phyloP scores from a whole-genome alignment of 2,329 filamentous ascomycete genomes.

The Fusarium euwallaceae region DNA sequence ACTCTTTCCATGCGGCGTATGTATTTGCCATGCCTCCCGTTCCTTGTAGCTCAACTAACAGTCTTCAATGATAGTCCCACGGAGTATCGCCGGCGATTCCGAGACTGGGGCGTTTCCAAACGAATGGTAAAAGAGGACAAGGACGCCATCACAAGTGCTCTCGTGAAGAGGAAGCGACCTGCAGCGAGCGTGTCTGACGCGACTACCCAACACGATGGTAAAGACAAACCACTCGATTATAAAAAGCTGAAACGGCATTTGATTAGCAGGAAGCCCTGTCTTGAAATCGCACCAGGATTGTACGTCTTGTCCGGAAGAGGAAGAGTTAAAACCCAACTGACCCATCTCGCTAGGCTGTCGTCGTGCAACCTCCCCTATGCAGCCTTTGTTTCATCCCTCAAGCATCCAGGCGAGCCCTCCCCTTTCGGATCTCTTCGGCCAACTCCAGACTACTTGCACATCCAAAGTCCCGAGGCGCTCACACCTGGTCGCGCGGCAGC shows the following conservation, averaged over 20 bases:
- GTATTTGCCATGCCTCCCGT: neutral
- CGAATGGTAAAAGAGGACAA: neutral
- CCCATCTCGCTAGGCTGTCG: conserved; percentile 1
- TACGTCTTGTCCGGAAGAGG: neutral
- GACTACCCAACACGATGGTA: neutral
- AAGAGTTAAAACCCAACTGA: neutral
- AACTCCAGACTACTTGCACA: conserved; percentile 24
- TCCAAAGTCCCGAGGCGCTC: conserved; percentile 4
- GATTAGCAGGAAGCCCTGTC: neutral
- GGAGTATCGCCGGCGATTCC: neutral
- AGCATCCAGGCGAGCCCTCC: neutral
- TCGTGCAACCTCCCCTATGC: conserved; percentile 25
- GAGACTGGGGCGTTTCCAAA: neutral
- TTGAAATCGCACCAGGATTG: neutral
- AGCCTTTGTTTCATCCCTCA: conserved; percentile 11
- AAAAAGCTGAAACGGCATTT: neutral
- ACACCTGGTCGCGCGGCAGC: neutral
- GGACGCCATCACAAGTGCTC: neutral
- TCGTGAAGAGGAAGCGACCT: neutral
- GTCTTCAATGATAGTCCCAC: neutral
- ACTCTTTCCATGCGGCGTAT: neutral
- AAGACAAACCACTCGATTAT: neutral
- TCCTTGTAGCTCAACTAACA: neutral
- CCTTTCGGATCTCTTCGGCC: neutral
- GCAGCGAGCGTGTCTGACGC: neutral